Percentiles rank a stretch among this genome's conserved stretches.
Evolutionary conservation across 2,329 filamentous ascomycete genomes (phyloP).

Genomic region (Westerdykella aurantiaca): DNA sequence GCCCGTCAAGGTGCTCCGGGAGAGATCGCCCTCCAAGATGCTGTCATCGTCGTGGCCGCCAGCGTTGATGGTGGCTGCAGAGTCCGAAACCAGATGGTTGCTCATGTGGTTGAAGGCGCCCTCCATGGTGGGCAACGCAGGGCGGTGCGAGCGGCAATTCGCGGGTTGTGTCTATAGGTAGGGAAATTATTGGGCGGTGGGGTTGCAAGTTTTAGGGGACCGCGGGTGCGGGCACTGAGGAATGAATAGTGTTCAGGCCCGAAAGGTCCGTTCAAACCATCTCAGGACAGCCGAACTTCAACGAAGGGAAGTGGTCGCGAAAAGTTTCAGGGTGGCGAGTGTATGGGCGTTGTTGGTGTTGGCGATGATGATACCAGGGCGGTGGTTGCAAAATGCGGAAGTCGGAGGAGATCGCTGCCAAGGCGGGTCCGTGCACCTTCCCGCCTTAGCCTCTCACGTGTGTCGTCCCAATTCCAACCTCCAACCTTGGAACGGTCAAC

Average conservation of each 20-base stretch:
- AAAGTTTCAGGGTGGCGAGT: no score
- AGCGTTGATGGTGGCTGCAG: slow-evolving; percentile 80
- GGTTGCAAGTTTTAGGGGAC: no score
- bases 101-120: slow-evolving; percentile 82
- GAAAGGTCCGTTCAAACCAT: slow-evolving; percentile 21
- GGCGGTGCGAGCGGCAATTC: slow-evolving; percentile 5
- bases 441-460: no score
- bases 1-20: slow-evolving; percentile 54
- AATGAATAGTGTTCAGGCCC: slow-evolving; percentile 1
- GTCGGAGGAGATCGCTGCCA: no score
- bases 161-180: slow-evolving; percentile 3
- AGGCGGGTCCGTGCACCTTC: no score
- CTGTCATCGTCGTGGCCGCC: slow-evolving; percentile 83
- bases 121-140: slow-evolving; percentile 55
- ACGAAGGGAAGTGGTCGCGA: no score
- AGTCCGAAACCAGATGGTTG: slow-evolving; percentile 80
- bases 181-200: slow-evolving; percentile 4
- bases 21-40: slow-evolving; percentile 62
- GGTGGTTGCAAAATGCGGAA: no score
- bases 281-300: slow-evolving; percentile 3
- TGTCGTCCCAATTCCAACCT: no score
- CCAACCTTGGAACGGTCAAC: no score
- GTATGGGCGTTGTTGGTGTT: no score
- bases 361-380: no score
- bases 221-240: neutral